phyloP scores from a whole-genome alignment of 352 stramenopile genomes.

The Aphanomyces stellatus region DNA sequence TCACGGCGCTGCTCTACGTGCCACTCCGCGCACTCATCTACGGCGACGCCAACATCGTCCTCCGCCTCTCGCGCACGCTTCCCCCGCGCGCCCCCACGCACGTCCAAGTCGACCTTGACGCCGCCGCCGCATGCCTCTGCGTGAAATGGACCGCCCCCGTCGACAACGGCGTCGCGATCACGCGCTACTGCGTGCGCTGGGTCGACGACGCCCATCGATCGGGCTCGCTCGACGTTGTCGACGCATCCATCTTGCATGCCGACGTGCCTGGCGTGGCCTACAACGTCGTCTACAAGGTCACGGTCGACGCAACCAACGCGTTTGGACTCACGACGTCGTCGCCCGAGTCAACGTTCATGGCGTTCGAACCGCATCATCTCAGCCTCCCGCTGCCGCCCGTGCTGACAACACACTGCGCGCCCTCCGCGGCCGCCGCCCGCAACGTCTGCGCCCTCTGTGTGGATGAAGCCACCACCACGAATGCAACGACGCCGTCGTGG shows the following conservation, averaged over 20 bases:
- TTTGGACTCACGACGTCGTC: slow-evolving; percentile 67
- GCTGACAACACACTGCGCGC: slow-evolving; percentile 28
- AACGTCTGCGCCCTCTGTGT: slow-evolving; percentile 71
- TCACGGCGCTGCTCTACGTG: slow-evolving; percentile 64
- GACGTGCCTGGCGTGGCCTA: slow-evolving; percentile 53
- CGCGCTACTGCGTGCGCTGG: slow-evolving; percentile 77
- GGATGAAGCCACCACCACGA: slow-evolving; percentile 47
- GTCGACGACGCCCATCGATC: slow-evolving; percentile 47
- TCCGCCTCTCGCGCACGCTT: slow-evolving; percentile 52
- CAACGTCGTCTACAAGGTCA: slow-evolving; percentile 77
- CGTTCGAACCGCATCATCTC: slow-evolving; percentile 63
- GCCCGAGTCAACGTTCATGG: slow-evolving; percentile 79
- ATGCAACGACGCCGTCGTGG: too few species aligned
- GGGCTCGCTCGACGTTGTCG: slow-evolving; percentile 65
- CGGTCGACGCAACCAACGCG: slow-evolving; percentile 71
- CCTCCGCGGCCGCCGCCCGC: slow-evolving; percentile 32
- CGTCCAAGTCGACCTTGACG: slow-evolving; percentile 30
- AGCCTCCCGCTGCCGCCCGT: too few species aligned
- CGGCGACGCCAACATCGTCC: slow-evolving; percentile 63
- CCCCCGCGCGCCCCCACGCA: slow-evolving; percentile 75
- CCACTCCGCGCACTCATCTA: slow-evolving; percentile 78
- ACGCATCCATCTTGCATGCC: slow-evolving; percentile 47
- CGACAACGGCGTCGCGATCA: slow-evolving; percentile 69
- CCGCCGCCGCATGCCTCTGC: slow-evolving; percentile 38
- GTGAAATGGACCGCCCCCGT: slow-evolving; percentile 73